These are phyloP conservation scores for Pythium phragmitis DNA, from an alignment of 352 stramenopile genomes.

Conservation along the genomic window DNA sequence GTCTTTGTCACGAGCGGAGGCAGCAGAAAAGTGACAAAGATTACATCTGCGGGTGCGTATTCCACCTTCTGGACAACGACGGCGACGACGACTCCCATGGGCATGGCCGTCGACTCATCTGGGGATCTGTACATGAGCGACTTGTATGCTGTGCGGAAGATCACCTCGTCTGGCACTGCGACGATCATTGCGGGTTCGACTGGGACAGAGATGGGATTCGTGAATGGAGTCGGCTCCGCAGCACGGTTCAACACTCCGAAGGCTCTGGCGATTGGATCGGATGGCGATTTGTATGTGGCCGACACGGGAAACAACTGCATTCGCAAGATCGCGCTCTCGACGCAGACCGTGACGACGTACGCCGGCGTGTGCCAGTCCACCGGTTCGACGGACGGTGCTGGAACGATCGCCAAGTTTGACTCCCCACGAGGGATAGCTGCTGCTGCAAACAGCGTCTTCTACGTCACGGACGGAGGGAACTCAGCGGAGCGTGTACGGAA, in stretches of 20 bases:
- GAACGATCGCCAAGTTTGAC: neutral
- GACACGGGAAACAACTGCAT: conserved; percentile 16
- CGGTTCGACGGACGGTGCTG: neutral
- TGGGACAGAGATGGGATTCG: too few species aligned
- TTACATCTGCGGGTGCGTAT: too few species aligned
- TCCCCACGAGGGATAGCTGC: conserved; percentile 11
- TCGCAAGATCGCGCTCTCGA: conserved; percentile 14
- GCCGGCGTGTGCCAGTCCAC: conserved; percentile 1
- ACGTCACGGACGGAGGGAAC: conserved; percentile 13
- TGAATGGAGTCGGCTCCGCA: neutral
- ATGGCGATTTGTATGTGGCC: conserved; percentile 18
- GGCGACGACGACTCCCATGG: too few species aligned
- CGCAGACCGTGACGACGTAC: neutral
- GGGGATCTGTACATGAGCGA: too few species aligned
- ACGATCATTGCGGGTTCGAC: too few species aligned
- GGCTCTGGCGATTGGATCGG: conserved; percentile 13
- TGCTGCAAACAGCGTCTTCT: conserved; percentile 3
- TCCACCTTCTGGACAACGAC: too few species aligned
- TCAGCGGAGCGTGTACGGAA: conserved; percentile 9
- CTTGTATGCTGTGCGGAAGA: too few species aligned
- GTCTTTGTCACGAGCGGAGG: too few species aligned
- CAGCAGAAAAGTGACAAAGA: too few species aligned
- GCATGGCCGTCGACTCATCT: too few species aligned
- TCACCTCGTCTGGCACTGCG: too few species aligned
- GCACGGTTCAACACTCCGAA: conserved; percentile 13